phyloP scores from a whole-genome alignment of 2,329 filamentous ascomycete species.

The Biscogniauxia marginata region DNA sequence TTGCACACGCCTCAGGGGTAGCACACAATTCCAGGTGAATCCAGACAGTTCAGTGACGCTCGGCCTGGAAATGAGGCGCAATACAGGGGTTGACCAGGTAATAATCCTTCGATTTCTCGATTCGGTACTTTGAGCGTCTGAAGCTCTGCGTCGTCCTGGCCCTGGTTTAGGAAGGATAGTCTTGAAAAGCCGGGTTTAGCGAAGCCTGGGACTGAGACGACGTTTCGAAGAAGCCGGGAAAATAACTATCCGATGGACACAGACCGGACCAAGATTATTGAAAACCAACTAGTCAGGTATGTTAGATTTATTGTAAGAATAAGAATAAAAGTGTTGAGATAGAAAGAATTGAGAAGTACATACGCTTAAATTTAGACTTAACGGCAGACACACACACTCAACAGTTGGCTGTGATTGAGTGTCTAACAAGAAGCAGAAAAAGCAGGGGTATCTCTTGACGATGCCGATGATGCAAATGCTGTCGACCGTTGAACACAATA shows the following conservation, averaged over 20 bases:
- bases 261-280: not conserved
- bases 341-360: not conserved
- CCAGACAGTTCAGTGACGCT: not conserved
- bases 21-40: not conserved
- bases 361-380: not conserved
- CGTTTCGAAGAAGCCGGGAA: not conserved
- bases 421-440: not conserved
- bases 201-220: not conserved
- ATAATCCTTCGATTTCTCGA: not conserved
- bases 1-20: not conserved
- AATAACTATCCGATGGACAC: not conserved
- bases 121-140: not conserved
- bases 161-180: not conserved
- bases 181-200: not conserved
- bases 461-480: not conserved
- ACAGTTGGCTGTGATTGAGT: not conserved
- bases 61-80: not conserved
- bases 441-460: not conserved
- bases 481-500: not conserved
- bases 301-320: not conserved
- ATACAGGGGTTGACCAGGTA: not conserved
- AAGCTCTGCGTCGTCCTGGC: not conserved
- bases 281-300: not conserved
- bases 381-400: not conserved
- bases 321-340: too few relatives aligned